Conservation (phyloP, 495 filamentous ascomycete species). For the Talaromyces stipitatus region DNA sequence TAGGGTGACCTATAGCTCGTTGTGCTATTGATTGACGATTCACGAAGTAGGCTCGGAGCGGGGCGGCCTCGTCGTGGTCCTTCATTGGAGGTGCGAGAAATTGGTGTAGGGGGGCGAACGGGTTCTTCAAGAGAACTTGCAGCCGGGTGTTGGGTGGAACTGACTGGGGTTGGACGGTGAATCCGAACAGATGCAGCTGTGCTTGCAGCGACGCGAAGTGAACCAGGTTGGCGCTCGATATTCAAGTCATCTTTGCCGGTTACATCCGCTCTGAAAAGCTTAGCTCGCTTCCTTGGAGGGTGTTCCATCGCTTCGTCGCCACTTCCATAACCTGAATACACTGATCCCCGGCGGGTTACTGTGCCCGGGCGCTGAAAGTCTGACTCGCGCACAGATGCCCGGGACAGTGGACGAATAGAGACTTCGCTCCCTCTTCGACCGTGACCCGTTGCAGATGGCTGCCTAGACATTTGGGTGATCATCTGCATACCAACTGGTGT, state of each 20-base stretch:
- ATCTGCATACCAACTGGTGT: conserved; percentile 27
- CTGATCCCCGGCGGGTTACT: conserved; percentile 25
- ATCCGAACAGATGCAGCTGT: conserved; percentile 82
- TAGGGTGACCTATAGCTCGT: conserved; percentile 42
- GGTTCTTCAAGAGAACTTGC: conserved; percentile 61
- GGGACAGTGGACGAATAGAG: conserved; percentile 38
- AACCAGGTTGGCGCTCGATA: conserved; percentile 60
- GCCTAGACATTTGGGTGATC: conserved; percentile 14
- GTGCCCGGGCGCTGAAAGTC: conserved; percentile 27
- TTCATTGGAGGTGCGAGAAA: conserved; percentile 39
- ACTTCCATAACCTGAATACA: conserved; percentile 55
- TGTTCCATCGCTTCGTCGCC: conserved; percentile 60
- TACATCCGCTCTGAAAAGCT: conserved; percentile 60
- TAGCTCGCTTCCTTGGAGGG: conserved; percentile 61
- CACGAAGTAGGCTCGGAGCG: conserved; percentile 31
- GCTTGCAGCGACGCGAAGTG: conserved; percentile 79
- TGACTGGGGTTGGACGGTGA: conserved; percentile 64
- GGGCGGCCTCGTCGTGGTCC: conserved; percentile 24
- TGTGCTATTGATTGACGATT: conserved; percentile 30
- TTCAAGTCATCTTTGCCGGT: conserved; percentile 59
- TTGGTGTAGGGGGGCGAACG: conserved; percentile 75
- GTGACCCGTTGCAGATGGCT: conserved; percentile 2
- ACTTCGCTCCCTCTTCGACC: conserved; percentile 21
- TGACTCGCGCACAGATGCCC: conserved; percentile 36
- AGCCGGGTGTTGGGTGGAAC: conserved; percentile 37